Base-by-base conservation (phyloP, 1,284 basidiomycete genomes). In the Rhodotorula sp. region DNA sequence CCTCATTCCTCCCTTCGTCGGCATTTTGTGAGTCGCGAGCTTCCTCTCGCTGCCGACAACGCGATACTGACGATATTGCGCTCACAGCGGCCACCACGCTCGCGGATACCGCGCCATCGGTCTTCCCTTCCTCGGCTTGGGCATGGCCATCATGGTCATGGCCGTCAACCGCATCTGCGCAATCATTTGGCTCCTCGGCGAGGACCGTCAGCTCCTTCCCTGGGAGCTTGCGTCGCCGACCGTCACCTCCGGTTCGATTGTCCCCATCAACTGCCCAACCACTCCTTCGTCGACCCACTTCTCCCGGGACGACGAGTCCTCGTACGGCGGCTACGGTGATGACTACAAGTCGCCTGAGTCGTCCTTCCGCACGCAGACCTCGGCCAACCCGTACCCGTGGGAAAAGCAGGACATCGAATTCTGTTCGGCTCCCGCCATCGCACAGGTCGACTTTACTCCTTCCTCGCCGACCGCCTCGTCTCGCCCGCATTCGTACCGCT, bases 91-190 rank as follows among this genome's bases (percentile, higher is more conserved):
- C 15, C 50, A 59, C 31, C 50, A 74, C 47, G 70, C 72, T 26
- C 72, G 72, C 24, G 72, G 64, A 4, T 62, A 53, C 40, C 69
- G 72, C 11, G 72, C 48, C 1, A 64, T 69, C 48, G 72, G 72
- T 34, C 69, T 74, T 1, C 64, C 64, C 51, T 74, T 74, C 65
- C 60, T 72, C 59, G 30, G 50, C 8, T 63, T 74, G 48, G 72
- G 72, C n/a, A 58, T 63, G 18, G 70, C 72, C 24, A 62, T 74
- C 48, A 74, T 74, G 72, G 67, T 63, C 46, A 74, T 74, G 72
- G 72, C 72, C 11, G 10, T 74, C 46, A 63, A 74, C 37, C 67
- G 67, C 50, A 69, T 74, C 53, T 74, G 72, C 51, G 67, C 50
- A 46, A 68, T 72, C 37, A 69, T 69, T 57, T 72, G 71, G 71